phyloP scores from a whole-genome alignment of 1,284 basidiomycete species.

The Microbotryum intermedium region DNA sequence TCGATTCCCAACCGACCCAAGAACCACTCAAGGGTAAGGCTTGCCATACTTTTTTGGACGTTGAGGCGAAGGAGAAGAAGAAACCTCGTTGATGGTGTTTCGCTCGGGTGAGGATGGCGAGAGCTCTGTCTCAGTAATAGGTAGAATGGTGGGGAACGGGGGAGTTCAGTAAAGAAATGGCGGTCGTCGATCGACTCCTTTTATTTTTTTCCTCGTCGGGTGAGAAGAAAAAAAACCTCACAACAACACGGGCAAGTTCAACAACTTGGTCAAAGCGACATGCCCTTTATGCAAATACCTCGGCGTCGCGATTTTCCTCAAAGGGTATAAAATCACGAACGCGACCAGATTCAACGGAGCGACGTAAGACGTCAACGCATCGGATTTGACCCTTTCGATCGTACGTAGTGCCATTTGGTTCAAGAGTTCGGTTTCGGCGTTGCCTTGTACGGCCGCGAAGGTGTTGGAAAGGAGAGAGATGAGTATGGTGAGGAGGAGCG shows the following conservation, averaged over 20 bases:
- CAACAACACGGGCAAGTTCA: constrained; percentile 22
- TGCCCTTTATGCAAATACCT: constrained; percentile 25
- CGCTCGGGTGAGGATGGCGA: constrained; percentile 7
- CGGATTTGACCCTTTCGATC: constrained; percentile 33
- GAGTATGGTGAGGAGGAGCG: constrained; percentile 30
- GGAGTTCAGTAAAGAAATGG: neutral
- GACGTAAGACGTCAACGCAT: constrained; percentile 27
- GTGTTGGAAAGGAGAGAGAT: constrained; percentile 33
- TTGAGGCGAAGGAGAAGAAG: neutral
- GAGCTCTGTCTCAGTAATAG: constrained; percentile 1
- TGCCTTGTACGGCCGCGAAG: constrained; percentile 26
- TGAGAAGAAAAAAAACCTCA: neutral
- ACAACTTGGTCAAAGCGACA: constrained; percentile 22
- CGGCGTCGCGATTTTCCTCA: constrained; percentile 17
- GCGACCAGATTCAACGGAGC: constrained; percentile 30
- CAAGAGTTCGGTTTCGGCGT: constrained; percentile 28
- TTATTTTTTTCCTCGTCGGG: neutral
- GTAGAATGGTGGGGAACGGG: neutral
- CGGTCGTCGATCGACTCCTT: neutral
- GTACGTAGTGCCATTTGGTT: constrained; percentile 32
- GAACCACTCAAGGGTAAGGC: neutral
- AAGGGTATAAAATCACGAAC: constrained; percentile 20
- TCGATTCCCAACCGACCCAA: constrained; percentile 6
- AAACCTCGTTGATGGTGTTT: neutral
- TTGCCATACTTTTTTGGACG: neutral